Evolutionary conservation across 2,329 filamentous ascomycete species (phyloP).

Genomic region (Alternaria burnsii): DNA sequence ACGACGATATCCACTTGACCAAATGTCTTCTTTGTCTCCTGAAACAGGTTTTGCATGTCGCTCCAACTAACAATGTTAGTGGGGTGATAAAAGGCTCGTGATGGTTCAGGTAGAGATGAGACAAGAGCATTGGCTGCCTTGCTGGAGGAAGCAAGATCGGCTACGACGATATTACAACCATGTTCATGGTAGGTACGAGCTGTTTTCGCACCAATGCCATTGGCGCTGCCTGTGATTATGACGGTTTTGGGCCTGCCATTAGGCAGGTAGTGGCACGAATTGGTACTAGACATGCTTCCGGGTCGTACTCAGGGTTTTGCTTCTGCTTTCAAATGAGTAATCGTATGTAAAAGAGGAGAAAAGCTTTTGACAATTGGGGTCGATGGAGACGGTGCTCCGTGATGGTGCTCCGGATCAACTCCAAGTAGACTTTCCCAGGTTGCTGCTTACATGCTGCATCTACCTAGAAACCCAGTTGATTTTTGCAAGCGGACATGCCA

Average conservation of each 20-base stretch:
- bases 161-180: constrained; percentile 53
- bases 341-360: neutral
- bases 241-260: constrained; percentile 47
- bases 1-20: constrained; percentile 53
- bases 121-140: constrained; percentile 42
- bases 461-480: neutral
- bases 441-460: neutral
- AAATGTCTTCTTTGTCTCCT: constrained; percentile 42
- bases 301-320: neutral
- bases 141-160: constrained; percentile 41
- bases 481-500: neutral
- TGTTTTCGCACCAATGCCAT: constrained; percentile 55
- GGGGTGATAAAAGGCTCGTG: constrained; percentile 47
- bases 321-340: neutral
- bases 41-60: constrained; percentile 49
- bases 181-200: constrained; percentile 47
- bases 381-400: neutral
- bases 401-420: neutral
- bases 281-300: neutral
- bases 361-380: neutral
- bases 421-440: neutral
- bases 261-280: constrained; percentile 16
- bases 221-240: constrained; percentile 54
- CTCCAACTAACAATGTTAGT: constrained; percentile 51
- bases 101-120: constrained; percentile 33